Conservation (phyloP, 2,329 filamentous ascomycete species). For the Curvularia sp. region DNA sequence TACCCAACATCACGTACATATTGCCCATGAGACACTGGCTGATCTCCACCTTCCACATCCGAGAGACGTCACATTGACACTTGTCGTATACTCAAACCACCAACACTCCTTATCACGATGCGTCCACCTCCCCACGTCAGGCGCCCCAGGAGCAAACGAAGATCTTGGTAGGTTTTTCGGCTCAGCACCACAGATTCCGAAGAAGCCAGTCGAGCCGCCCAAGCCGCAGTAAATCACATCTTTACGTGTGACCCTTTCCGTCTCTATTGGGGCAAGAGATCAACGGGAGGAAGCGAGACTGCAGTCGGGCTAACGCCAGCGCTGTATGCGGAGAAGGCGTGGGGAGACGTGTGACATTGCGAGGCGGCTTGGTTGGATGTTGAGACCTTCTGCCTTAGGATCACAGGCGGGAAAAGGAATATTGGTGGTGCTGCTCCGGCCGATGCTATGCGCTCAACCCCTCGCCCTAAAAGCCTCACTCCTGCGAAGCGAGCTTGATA, state of each 20-base stretch:
- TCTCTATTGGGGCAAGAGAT: slow-evolving; percentile 12
- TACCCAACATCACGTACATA: not conserved
- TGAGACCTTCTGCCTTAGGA: slow-evolving; percentile 15
- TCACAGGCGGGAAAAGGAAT: not conserved
- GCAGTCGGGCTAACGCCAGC: not conserved
- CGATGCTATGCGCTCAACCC: slow-evolving; percentile 15
- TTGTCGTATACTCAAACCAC: not conserved
- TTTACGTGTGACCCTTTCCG: not conserved
- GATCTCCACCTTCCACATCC: not conserved
- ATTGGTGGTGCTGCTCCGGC: slow-evolving; percentile 10
- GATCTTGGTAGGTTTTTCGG: slow-evolving; percentile 8
- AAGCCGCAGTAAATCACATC: slow-evolving; percentile 1
- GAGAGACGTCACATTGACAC: not conserved
- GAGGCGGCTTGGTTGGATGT: slow-evolving; percentile 1
- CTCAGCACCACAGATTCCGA: slow-evolving; percentile 3
- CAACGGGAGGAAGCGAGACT: slow-evolving; percentile 4
- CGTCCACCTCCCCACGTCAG: not conserved
- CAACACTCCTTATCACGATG: not conserved
- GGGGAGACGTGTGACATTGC: slow-evolving; percentile 13
- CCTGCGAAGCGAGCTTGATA: not conserved
- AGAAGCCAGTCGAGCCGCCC: not conserved
- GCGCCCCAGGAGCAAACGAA: not conserved
- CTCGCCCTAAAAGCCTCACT: slow-evolving; percentile 1
- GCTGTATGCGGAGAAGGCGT: slow-evolving; percentile 17
- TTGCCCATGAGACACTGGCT: not conserved